Evolutionary conservation across 306 rosid species (phyloP).

Genomic region (Trifolium dubium): DNA sequence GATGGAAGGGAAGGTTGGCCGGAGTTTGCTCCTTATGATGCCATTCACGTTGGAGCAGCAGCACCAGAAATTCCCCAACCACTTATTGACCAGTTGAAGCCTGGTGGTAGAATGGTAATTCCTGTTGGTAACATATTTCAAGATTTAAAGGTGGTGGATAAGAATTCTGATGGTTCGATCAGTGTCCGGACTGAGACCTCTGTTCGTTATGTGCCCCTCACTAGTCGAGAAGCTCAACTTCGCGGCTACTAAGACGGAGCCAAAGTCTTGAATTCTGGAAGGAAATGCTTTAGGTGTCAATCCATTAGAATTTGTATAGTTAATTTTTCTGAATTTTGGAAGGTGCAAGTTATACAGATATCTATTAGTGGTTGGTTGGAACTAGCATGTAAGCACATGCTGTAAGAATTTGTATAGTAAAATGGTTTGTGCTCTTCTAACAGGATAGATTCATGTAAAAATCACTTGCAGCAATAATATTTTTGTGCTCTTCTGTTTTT

Average conservation of each 20-base stretch:
- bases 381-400: constrained; percentile 8
- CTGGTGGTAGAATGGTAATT: constrained; percentile 98
- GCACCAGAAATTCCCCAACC: constrained; percentile 83
- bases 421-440: constrained; percentile 10
- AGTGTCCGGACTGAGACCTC: constrained; percentile 71
- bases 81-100: constrained; percentile 88
- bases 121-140: constrained; percentile 92
- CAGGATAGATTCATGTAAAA: constrained; percentile 15
- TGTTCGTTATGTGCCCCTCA: constrained; percentile 93
- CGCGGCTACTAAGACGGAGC: constrained; percentile 50
- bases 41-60: constrained; percentile 99
- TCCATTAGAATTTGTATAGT: constrained; percentile 23
- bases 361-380: constrained; percentile 11
- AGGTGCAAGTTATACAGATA: not conserved
- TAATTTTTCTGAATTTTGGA: constrained; percentile 27
- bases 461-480: not conserved
- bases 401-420: constrained; percentile 34
- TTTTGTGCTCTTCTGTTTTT: not conserved
- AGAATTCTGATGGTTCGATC: constrained; percentile 75
- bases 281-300: constrained; percentile 21
- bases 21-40: constrained; percentile 83
- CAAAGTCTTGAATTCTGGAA: constrained; percentile 15
- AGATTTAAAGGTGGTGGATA: constrained; percentile 88
- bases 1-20: constrained; percentile 97
- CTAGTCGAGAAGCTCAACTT: constrained; percentile 87